Conservation (phyloP, 257 asterid genomes). For the Eustoma russellianum region DNA sequence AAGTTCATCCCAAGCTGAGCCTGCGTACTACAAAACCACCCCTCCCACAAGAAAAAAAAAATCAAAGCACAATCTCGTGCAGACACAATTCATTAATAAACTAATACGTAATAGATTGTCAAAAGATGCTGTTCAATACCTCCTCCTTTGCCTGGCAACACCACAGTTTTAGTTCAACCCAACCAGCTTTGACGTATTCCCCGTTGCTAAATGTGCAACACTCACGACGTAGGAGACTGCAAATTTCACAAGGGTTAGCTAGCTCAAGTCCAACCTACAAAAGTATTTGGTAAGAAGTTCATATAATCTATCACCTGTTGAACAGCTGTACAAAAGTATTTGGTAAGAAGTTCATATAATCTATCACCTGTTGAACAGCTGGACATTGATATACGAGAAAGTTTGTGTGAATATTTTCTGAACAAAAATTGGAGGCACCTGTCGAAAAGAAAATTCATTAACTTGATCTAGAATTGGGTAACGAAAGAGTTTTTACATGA, state of each 20-base stretch:
- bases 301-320: constrained; percentile 49
- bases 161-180: constrained; percentile 95
- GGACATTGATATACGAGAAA: constrained; percentile 78
- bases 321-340: too few relatives aligned
- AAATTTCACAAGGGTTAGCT: constrained; percentile 11
- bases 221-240: constrained; percentile 97
- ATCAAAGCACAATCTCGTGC: too few relatives aligned
- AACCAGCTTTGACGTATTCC: constrained; percentile 88
- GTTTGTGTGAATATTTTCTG: constrained; percentile 84
- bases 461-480: constrained; percentile 14
- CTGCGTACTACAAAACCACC: too few relatives aligned
- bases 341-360: too few relatives aligned
- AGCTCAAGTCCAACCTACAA: not conserved
- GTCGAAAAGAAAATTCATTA: constrained; percentile 23
- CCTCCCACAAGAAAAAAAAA: not conserved
- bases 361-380: too few relatives aligned
- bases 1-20: too few relatives aligned
- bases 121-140: constrained; percentile 26
- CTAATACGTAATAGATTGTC: not conserved
- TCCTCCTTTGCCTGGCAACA: constrained; percentile 97
- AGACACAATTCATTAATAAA: not conserved
- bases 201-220: constrained; percentile 98
- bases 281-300: not conserved
- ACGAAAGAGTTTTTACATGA: constrained; percentile 3
- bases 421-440: constrained; percentile 93